Base-by-base conservation (phyloP, 2,329 filamentous ascomycete genomes). In the Plenodomus lindquistii region DNA sequence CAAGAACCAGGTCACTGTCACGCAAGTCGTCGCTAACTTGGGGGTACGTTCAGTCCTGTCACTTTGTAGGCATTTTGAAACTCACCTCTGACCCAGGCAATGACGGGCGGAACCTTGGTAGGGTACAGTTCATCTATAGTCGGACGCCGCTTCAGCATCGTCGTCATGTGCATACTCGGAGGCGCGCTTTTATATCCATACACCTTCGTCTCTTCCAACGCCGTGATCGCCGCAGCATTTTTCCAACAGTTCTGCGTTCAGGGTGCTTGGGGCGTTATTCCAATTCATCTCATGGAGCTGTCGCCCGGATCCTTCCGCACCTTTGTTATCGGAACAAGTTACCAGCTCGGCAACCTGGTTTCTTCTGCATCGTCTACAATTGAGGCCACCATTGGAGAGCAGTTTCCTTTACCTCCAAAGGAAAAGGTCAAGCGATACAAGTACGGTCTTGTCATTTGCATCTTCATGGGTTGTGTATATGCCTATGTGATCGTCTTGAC, bases 401-500 rank as follows among this genome's bases (percentile, higher is more conserved):
- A 78, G 1, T 94, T 90, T 69, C 89, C 89, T 0, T 78, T 95
- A 2, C 78, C 85, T 0, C 75, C 82, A 0, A 81, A 71, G 59
- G 68, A 63, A 20, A 57, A 57, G 15, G 52, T 61, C 0, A 57
- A 55, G 42, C 55, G 72, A 20, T 72, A 79, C 1, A 69, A 78
- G 16, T 95, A 95, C 59, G 90, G 89, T 34, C 86, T 86, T 60
- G 90, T 95, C 9, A 93, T 96, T 55, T 90, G 86, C 66, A 94
- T 95, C 65, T 96, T 96, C 73, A 91, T 96, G 88, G 91, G 81
- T 1, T 91, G 87, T 59, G 90, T 95, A 1, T 96, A 78, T 60
- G 81, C 74, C 2, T 86, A 85, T 65, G 75, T 80, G 4, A 83
- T 86, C 50, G 8, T 85, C 2, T 66, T 90, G 45, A 86, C 85